These are phyloP conservation scores for Dentipellis sp. DNA, from an alignment of 768 basidiomycete genomes.

Conservation along the genomic window DNA sequence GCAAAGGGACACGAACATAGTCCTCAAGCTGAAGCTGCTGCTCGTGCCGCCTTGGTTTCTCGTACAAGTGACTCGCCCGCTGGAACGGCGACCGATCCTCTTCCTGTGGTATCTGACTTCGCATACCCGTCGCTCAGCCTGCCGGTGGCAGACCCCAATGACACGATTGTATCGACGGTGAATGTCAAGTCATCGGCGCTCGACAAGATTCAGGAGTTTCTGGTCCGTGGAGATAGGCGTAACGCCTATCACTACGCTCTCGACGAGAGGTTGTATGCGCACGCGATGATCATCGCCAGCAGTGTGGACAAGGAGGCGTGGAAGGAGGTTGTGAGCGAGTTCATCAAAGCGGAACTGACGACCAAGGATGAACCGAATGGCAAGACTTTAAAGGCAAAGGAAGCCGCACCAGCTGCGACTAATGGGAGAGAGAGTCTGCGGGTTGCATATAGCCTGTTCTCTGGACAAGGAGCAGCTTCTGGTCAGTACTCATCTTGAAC, in stretches of 20 bases:
- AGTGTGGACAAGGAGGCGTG: conserved; percentile 89
- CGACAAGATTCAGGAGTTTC: conserved; percentile 68
- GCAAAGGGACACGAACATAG: conserved; percentile 27
- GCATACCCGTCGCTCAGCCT: conserved; percentile 6
- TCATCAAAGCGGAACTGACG: conserved; percentile 69
- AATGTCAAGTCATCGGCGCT: conserved; percentile 54
- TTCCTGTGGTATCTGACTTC: background rate
- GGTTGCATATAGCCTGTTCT: conserved; percentile 74
- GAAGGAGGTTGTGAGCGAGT: conserved; percentile 85
- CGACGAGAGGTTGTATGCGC: conserved; percentile 87
- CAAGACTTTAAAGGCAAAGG: conserved; percentile 11
- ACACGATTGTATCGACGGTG: conserved; percentile 47
- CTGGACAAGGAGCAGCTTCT: conserved; percentile 72
- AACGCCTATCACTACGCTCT: conserved; percentile 85
- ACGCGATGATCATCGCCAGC: conserved; percentile 91
- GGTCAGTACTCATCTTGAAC: conserved; percentile 35
- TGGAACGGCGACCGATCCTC: conserved; percentile 3
- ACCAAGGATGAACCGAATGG: conserved; percentile 20
- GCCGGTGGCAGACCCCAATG: conserved; percentile 26
- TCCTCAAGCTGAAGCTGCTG: conserved; percentile 60
- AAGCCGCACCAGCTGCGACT: conserved; percentile 14
- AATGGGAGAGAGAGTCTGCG: conserved; percentile 67
- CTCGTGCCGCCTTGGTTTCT: conserved; percentile 67
- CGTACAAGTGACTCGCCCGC: conserved; percentile 26
- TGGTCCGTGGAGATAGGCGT: conserved; percentile 77